Conservation (phyloP, 257 asterid species). For the Craterostigma plantagineum region DNA sequence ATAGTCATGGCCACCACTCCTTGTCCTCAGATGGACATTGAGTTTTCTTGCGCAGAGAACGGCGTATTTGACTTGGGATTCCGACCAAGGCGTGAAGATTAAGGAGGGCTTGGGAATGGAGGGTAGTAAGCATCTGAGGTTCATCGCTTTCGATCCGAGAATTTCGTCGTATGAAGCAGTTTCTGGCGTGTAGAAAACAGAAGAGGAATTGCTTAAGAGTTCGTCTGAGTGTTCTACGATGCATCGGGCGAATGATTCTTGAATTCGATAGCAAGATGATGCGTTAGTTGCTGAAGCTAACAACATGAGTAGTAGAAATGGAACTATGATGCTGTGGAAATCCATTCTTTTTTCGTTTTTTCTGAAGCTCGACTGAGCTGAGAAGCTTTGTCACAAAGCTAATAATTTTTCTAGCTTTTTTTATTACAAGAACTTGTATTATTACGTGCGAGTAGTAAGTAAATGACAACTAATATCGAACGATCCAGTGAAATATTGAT, state of each 20-base stretch:
- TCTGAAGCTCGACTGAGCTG: no score
- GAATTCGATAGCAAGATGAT: no score
- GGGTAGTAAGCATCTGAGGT: conserved; percentile 6
- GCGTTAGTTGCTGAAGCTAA: no score
- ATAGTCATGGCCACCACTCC: conserved; percentile 11
- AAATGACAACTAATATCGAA: no score
- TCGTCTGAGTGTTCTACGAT: background rate
- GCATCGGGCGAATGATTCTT: conserved; percentile 7
- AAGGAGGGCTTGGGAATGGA: conserved; percentile 10
- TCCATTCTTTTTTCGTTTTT: no score
- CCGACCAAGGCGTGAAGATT: conserved; percentile 8
- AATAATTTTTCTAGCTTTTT: no score
- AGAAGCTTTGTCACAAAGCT: no score
- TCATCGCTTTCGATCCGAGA: conserved; percentile 7
- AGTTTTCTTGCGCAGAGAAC: conserved; percentile 6
- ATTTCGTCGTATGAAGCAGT: conserved; percentile 3
- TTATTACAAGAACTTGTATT: no score
- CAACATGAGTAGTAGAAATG: no score
- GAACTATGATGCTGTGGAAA: no score
- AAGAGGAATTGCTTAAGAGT: background rate
- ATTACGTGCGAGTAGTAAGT: no score
- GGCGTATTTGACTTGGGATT: conserved; percentile 9
- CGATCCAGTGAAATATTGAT: no score
- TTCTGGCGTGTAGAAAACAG: conserved; percentile 6
- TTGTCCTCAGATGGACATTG: conserved; percentile 6